Conservation (phyloP, 257 asterid genomes). For the Solanum sejunctum region DNA sequence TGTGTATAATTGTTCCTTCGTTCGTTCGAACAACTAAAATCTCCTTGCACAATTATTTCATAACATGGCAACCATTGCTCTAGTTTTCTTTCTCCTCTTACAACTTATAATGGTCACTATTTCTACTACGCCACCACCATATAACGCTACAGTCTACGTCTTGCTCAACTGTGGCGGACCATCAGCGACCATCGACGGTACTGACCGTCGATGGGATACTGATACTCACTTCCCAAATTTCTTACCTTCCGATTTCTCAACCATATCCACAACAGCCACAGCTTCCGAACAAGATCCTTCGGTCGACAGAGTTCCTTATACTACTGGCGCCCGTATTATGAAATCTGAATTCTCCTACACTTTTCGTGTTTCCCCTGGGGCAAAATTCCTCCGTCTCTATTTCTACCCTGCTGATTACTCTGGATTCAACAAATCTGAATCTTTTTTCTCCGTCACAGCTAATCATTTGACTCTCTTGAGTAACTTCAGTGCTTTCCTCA, state of each 20-base stretch:
- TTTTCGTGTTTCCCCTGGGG: constrained; percentile 29
- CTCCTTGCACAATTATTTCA: neutral
- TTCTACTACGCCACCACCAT: neutral
- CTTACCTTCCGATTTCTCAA: constrained; percentile 7
- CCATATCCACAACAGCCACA: constrained; percentile 2
- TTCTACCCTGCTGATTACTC: constrained; percentile 28
- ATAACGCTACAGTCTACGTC: constrained; percentile 24
- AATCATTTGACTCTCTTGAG: constrained; percentile 22
- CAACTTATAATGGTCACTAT: neutral
- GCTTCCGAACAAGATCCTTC: constrained; percentile 7
- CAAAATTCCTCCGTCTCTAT: constrained; percentile 48
- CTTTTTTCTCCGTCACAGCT: constrained; percentile 24
- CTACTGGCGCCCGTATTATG: constrained; percentile 22
- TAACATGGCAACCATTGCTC: neutral
- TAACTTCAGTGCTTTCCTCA: constrained; percentile 28
- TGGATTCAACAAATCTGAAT: neutral
- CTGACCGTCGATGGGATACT: constrained; percentile 26
- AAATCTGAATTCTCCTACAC: constrained; percentile 22
- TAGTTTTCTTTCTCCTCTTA: constrained; percentile 3
- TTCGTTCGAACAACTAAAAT: neutral
- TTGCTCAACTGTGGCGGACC: constrained; percentile 40
- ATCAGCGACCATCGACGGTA: neutral
- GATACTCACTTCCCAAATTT: constrained; percentile 10
- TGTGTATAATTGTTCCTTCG: neutral
- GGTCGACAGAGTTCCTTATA: constrained; percentile 11